Base-by-base conservation (phyloP, 179 eudicot species). In the Beta macrorhiza region DNA sequence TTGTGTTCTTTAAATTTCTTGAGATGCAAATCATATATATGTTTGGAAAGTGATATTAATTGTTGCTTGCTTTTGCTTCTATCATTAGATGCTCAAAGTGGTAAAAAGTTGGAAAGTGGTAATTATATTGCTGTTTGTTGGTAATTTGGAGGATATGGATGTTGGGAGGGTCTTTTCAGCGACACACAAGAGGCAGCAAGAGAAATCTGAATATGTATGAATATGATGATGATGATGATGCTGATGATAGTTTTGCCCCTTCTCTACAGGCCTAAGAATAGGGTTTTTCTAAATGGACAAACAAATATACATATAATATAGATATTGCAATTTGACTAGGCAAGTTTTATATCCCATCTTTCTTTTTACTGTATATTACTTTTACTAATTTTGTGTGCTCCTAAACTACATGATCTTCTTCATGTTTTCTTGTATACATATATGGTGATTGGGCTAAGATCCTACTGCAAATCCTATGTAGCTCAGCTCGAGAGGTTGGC, bases 101-200 rank as follows among this genome's bases (percentile, higher is more conserved):
- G 42, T n/a, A 65, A 74, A 44, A 76, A 19, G 13, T 2, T 8
- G 12, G 32, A 22, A 47, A 2, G 25, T 42, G 70, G 22, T 12
- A 72, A 6, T 75, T 11, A 57, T 29, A 74, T 29, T 77, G 58
- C 20, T 47, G 22, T 63, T 76, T 76, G 57, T 76, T 76, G 79
- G 51, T 12, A 61, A 10, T 59, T 58, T 76, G 78, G 17, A 76
- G 52, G 78, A 76, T 71, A 71, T n/a, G 56, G 74, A 44, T 70
- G 74, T 70, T 65, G 79, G 55, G 51, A 67, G 58, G 58, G 74
- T 61, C 79, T 65, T 74, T 80, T 80, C 78, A 74, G 22, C 72
- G 19, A 61, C 65, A 61, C 53, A 61, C 62, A 58, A 5, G n/a
- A 58, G 62, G 62, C 62, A 58, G 6, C 10, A 9, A 49, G 53